Conservation (phyloP, 176 grass and related monocot species). For the Bonia amplexicaulis region DNA sequence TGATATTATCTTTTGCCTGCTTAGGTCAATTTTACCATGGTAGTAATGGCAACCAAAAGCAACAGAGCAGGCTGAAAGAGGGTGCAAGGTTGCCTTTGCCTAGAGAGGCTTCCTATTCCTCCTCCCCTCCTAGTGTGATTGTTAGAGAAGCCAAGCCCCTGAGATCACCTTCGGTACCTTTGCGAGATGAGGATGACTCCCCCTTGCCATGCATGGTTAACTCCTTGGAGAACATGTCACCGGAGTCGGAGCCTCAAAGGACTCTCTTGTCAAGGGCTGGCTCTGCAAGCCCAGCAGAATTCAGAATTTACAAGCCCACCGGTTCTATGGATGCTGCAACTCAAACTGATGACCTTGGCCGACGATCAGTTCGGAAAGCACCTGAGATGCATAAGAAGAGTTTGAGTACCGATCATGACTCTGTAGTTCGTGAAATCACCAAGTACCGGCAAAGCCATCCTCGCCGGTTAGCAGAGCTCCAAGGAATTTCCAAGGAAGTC, state of each 20-base stretch:
- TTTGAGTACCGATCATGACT: constrained; percentile 35
- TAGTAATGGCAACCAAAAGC: constrained; percentile 53
- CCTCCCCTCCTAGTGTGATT: constrained; percentile 45
- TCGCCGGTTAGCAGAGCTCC: constrained; percentile 21
- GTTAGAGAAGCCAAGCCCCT: constrained; percentile 48
- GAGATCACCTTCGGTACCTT: constrained; percentile 33
- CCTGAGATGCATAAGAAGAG: constrained; percentile 37
- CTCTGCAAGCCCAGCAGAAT: constrained; percentile 35
- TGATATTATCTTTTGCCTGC: neutral
- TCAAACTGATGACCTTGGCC: constrained; percentile 65
- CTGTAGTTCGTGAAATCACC: constrained; percentile 27
- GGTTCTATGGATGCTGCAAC: constrained; percentile 65
- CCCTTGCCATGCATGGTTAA: constrained; percentile 31
- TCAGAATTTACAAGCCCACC: constrained; percentile 45
- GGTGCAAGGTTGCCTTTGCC: constrained; percentile 24
- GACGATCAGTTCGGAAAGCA: constrained; percentile 7
- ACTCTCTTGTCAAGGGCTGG: constrained; percentile 19
- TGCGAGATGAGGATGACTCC: constrained; percentile 42
- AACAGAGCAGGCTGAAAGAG: constrained; percentile 42
- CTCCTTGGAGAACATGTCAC: constrained; percentile 31
- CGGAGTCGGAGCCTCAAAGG: constrained; percentile 17
- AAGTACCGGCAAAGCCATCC: constrained; percentile 29
- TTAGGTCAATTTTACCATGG: constrained; percentile 46
- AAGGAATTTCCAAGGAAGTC: constrained; percentile 30
- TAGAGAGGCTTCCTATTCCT: constrained; percentile 54